Evolutionary conservation across 2,329 filamentous ascomycete species (phyloP).

Genomic region (Alternaria solani): DNA sequence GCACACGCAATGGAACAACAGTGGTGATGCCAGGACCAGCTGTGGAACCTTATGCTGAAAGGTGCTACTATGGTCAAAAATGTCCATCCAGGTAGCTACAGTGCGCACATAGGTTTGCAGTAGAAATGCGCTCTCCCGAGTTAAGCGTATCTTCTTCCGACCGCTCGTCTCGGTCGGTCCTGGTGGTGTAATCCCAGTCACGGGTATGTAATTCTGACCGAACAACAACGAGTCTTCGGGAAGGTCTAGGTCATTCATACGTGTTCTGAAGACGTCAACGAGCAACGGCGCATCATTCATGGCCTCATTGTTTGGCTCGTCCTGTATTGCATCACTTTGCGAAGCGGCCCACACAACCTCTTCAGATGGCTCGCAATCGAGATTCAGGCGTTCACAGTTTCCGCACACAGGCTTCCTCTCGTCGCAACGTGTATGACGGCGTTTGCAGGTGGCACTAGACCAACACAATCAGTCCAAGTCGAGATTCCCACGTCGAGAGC

Average conservation of each 20-base stretch:
- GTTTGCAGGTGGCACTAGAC: constrained; percentile 44
- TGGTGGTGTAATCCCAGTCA: constrained; percentile 23
- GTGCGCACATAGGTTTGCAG: constrained; percentile 44
- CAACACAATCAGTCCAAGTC: not conserved
- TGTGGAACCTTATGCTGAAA: constrained; percentile 44
- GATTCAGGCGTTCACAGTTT: constrained; percentile 41
- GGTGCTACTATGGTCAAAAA: constrained; percentile 41
- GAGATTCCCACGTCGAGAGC: not conserved
- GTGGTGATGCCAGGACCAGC: constrained; percentile 37
- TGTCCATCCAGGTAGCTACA: constrained; percentile 48
- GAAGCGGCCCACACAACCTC: constrained; percentile 26
- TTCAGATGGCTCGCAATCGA: constrained; percentile 38
- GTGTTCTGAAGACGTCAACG: constrained; percentile 37
- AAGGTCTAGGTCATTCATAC: constrained; percentile 33
- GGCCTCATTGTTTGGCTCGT: constrained; percentile 1
- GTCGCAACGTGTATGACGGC: constrained; percentile 46
- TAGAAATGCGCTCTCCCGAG: constrained; percentile 42
- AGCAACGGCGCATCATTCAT: constrained; percentile 8
- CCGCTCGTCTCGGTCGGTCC: constrained; percentile 5
- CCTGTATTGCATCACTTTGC: constrained; percentile 2
- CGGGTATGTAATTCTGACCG: constrained; percentile 14
- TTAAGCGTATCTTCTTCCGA: constrained; percentile 26
- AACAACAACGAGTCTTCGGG: constrained; percentile 23
- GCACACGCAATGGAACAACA: constrained; percentile 46
- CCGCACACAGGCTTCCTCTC: constrained; percentile 45